phyloP scores from a whole-genome alignment of 2,329 filamentous ascomycete genomes.

The Lachnellula arida region DNA sequence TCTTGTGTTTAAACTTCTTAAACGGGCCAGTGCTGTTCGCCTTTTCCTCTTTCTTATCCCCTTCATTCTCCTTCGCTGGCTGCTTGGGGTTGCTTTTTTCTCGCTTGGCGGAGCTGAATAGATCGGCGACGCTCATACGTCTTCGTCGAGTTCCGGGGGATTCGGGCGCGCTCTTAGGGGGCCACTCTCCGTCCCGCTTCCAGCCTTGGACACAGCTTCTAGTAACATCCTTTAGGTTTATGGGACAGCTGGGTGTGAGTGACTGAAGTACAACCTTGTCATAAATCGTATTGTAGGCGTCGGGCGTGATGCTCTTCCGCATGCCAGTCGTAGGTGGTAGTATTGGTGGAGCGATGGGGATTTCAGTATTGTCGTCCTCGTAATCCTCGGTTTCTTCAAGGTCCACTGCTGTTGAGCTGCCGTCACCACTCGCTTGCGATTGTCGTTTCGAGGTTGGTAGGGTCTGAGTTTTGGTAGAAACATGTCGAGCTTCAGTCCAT shows the following conservation, averaged over 20 bases:
- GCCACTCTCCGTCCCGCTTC: conserved; percentile 94
- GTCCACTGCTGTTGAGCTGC: conserved; percentile 21
- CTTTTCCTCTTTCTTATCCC: conserved; percentile 3
- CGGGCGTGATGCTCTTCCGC: conserved; percentile 68
- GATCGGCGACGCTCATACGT: conserved; percentile 26
- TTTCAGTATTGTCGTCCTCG: conserved; percentile 25
- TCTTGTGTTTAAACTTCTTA: not conserved
- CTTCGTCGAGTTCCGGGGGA: conserved; percentile 20
- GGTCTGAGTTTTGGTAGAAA: conserved; percentile 38
- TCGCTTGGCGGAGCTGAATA: conserved; percentile 24
- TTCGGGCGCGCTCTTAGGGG: conserved; percentile 55
- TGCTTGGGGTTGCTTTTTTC: not conserved
- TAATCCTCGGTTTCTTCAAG: conserved; percentile 19
- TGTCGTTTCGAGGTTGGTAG: conserved; percentile 21
- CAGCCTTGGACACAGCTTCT: conserved; percentile 80
- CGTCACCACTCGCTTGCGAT: conserved; percentile 33
- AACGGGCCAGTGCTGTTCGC: too few species aligned
- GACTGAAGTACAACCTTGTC: conserved; percentile 79
- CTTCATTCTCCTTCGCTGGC: conserved; percentile 10
- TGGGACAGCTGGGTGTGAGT: conserved; percentile 78
- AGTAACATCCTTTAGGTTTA: conserved; percentile 80
- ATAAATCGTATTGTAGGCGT: conserved; percentile 78
- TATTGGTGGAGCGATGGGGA: conserved; percentile 70
- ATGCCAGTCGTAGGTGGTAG: conserved; percentile 71
- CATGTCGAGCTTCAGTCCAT: conserved; percentile 75